Evolutionary conservation across 805 yeast species (phyloP).

Genomic region (Metschnikowia sp.): DNA sequence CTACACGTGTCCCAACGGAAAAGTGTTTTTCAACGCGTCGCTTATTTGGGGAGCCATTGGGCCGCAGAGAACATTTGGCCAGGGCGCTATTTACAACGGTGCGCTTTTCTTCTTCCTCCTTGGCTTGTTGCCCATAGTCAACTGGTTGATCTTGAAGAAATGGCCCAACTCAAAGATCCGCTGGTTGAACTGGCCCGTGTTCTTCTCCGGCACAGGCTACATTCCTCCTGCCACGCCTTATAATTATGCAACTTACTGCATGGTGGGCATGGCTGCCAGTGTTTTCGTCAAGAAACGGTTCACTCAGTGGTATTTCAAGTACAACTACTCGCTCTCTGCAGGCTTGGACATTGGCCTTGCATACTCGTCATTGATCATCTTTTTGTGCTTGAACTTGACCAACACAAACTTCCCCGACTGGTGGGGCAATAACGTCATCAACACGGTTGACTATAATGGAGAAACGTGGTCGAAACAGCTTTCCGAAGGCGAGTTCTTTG

Average conservation of each 20-base stretch:
- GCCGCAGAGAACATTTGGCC: slow-evolving; percentile 20
- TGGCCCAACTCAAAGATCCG: slow-evolving; percentile 37
- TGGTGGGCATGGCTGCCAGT: slow-evolving; percentile 34
- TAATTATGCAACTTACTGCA: slow-evolving; percentile 56
- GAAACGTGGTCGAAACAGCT: slow-evolving; percentile 26
- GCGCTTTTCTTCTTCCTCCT: slow-evolving; percentile 36
- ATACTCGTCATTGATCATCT: slow-evolving; percentile 36
- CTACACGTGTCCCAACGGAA: slow-evolving; percentile 43
- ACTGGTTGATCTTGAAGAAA: slow-evolving; percentile 38
- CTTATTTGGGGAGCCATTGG: slow-evolving; percentile 45
- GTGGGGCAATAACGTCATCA: slow-evolving; percentile 64
- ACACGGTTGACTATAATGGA: slow-evolving; percentile 38
- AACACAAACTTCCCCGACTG: slow-evolving; percentile 37
- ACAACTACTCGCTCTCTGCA: slow-evolving; percentile 44
- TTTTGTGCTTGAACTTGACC: slow-evolving; percentile 29
- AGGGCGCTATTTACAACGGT: slow-evolving; percentile 16
- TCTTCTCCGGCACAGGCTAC: slow-evolving; percentile 49
- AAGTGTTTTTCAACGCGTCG: slow-evolving; percentile 40
- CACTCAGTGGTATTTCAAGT: slow-evolving; percentile 45
- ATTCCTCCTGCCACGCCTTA: slow-evolving; percentile 77
- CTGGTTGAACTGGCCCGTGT: slow-evolving; percentile 38
- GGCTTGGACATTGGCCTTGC: slow-evolving; percentile 46
- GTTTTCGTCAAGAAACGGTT: slow-evolving; percentile 38
- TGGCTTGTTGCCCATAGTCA: slow-evolving; percentile 36
- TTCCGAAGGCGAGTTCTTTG: slow-evolving; percentile 43